Base-by-base conservation (phyloP, 129 eudicot species). In the Flaveria ramosissima region DNA sequence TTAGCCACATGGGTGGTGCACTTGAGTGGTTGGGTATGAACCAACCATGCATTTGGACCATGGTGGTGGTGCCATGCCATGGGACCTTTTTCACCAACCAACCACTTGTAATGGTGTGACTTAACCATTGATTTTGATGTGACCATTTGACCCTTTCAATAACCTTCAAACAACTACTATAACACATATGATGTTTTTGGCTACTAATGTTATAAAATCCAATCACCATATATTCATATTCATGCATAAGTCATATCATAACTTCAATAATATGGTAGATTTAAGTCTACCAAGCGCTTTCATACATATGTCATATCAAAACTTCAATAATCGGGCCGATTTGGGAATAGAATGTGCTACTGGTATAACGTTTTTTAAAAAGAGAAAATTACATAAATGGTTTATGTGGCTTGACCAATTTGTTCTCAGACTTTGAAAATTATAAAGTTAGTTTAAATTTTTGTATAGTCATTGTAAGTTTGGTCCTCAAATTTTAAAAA, bases 21-120 rank as follows among this genome's bases (percentile, higher is more conserved):
- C 27, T 65, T 73, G 41, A 36, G 41, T 36, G 41, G 41, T 36
- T 36, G 78, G 64, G 64, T 57, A 7, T 55, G 77, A 76, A 26
- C 73, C 42, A 72, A 52, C 83, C 78, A 79, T 79, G 83, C 73
- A 78, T 73, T 68, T 30, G 76, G 70, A 17, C 70, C 13, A 57
- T 23, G 13, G 52, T 77, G 9, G 57, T 68, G 59, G 68, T 68
- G 47, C 77, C 73, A 57, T 43, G 56, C 45, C 62, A 17, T 48
- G 74, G 74, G 43, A 23, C 61, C 61, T 55, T 55, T 26, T 12
- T 60, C 7, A 70, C 82, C 71, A 70, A 78, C 82, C 62, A 71
- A 61, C 80, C 59, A 77, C 14, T 42, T 50, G 74, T 46, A 77
- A 13, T 42, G 57, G 51, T 59, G 65, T 59, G 36, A 59, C 12